phyloP scores from a whole-genome alignment of 192 early-diverging fungal species.

The Gonapodya prolifera region DNA sequence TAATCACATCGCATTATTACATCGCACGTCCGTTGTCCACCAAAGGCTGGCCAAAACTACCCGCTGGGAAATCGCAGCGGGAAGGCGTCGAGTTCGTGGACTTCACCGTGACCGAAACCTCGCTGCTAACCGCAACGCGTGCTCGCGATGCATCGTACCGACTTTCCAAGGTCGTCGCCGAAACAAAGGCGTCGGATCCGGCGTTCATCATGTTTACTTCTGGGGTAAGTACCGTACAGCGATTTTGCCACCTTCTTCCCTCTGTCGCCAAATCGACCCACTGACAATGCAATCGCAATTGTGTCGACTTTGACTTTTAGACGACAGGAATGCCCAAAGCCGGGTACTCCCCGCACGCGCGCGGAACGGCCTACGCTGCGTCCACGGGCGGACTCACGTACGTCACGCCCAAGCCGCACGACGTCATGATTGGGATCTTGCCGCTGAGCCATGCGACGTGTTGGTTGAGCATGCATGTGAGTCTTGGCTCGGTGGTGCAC shows the following conservation, averaged over 20 bases:
- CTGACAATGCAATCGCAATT: too few species aligned
- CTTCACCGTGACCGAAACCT: background rate
- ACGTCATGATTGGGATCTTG: background rate
- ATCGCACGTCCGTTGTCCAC: too few species aligned
- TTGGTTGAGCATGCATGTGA: background rate
- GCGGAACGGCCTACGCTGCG: background rate
- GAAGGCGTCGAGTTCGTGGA: background rate
- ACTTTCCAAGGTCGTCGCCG: background rate
- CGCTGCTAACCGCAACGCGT: background rate
- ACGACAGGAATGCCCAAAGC: conserved; percentile 5
- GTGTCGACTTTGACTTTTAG: background rate
- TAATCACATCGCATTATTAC: too few species aligned
- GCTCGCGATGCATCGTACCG: background rate
- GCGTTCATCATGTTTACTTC: conserved; percentile 4
- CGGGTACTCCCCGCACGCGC: background rate
- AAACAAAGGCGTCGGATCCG: background rate
- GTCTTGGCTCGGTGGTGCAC: background rate
- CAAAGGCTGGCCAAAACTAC: too few species aligned
- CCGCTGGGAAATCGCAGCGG: too few species aligned
- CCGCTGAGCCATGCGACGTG: background rate
- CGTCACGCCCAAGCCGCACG: background rate
- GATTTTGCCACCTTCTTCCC: too few species aligned
- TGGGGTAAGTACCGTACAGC: too few species aligned
- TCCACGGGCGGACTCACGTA: background rate
- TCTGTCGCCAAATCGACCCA: too few species aligned